Conservation (phyloP, 768 basidiomycete genomes). For the Psilocybe tampanensis region DNA sequence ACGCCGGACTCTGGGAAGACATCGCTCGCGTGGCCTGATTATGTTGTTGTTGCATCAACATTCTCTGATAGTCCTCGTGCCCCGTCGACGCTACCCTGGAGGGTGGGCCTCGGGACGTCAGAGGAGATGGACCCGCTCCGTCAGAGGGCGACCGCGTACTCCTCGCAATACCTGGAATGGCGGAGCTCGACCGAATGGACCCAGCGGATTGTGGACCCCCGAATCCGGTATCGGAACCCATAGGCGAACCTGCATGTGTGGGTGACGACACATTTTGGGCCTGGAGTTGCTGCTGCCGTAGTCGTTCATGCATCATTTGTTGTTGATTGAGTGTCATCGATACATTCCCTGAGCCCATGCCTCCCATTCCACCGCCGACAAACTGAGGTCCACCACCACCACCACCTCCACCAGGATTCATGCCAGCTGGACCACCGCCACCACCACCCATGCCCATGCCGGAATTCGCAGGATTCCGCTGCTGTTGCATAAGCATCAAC, state of each 20-base stretch:
- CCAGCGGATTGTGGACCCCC: constrained; percentile 17
- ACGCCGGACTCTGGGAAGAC: constrained; percentile 36
- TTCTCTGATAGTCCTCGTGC: constrained; percentile 60
- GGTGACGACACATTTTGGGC: constrained; percentile 33
- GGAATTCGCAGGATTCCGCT: constrained; percentile 24
- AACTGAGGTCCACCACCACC: constrained; percentile 1
- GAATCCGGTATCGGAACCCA: constrained; percentile 37
- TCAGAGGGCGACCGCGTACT: constrained; percentile 80
- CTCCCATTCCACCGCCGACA: constrained; percentile 14
- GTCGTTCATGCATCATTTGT: constrained; percentile 36
- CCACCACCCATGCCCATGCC: constrained; percentile 19
- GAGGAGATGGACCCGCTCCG: constrained; percentile 45
- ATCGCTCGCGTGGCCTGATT: constrained; percentile 38
- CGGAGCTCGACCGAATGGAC: constrained; percentile 27
- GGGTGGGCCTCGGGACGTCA: constrained; percentile 47
- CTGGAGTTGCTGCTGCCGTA: constrained; percentile 43
- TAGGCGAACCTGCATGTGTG: constrained; percentile 46
- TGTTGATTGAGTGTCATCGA: constrained; percentile 38
- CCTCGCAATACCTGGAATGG: constrained; percentile 75
- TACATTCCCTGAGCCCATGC: constrained; percentile 27
- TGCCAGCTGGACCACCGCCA: constrained; percentile 11
- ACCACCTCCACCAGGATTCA: constrained; percentile 18
- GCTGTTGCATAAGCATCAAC: constrained; percentile 42
- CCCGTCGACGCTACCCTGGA: constrained; percentile 40
- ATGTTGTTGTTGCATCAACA: constrained; percentile 49